Evolutionary conservation across 176 grass and related monocot genomes (phyloP).

Genomic region (Rhipidocladum racemiflorum): DNA sequence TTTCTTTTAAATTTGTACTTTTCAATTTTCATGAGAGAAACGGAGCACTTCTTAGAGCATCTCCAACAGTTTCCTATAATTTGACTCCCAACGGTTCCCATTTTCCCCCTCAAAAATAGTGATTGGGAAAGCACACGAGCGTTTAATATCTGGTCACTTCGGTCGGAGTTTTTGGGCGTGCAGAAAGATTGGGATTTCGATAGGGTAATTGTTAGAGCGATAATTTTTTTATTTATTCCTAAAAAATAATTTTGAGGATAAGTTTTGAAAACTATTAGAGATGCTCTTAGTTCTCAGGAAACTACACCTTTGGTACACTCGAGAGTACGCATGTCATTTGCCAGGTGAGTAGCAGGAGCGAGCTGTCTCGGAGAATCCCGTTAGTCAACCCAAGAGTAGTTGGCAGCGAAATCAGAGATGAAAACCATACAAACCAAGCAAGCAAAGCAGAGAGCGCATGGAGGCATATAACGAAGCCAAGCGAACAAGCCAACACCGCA

Average conservation of each 20-base stretch:
- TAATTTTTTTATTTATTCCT: too few relatives aligned
- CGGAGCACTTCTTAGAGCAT: neutral
- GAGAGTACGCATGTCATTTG: neutral
- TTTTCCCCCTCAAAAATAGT: too few relatives aligned
- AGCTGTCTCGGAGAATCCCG: neutral
- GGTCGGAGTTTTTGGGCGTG: too few relatives aligned
- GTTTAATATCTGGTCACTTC: too few relatives aligned
- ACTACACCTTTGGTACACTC: neutral
- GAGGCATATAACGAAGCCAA: neutral
- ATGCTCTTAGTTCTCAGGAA: neutral
- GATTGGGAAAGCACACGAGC: too few relatives aligned
- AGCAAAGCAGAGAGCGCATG: neutral
- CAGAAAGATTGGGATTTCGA: too few relatives aligned
- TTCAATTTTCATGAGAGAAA: neutral
- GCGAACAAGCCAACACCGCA: neutral
- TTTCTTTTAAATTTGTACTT: neutral
- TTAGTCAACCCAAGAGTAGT: slow-evolving; percentile 11
- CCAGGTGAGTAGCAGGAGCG: neutral
- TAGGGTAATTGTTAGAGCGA: too few relatives aligned
- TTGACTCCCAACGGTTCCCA: too few relatives aligned
- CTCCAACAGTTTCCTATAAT: too few relatives aligned
- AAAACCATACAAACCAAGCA: neutral
- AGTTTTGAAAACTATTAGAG: too few relatives aligned
- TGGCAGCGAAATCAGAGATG: neutral
- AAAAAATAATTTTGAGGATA: too few relatives aligned